Evolutionary conservation across 768 basidiomycete species (phyloP).

Genomic region (Termitomyces sp.): DNA sequence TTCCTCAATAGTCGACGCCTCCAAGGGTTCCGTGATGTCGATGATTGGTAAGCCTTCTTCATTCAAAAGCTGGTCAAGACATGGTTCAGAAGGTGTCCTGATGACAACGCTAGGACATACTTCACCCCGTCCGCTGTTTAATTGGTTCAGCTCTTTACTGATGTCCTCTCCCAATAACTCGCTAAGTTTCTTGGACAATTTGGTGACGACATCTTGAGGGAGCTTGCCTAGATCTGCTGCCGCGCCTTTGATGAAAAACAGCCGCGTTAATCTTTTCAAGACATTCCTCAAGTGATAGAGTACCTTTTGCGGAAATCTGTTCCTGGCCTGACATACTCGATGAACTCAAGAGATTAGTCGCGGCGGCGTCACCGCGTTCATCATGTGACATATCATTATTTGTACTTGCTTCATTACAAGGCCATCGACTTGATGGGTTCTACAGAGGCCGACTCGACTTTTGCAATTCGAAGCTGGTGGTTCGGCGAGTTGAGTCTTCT

Average conservation of each 20-base stretch:
- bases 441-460: too few relatives aligned
- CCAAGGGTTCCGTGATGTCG: conserved; percentile 63
- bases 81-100: conserved; percentile 16
- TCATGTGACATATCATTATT: neutral
- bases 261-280: neutral
- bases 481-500: neutral
- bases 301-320: neutral
- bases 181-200: conserved; percentile 53
- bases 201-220: conserved; percentile 43
- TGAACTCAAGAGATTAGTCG: too few relatives aligned
- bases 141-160: conserved; percentile 24
- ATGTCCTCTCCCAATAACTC: conserved; percentile 49
- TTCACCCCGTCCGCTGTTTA: conserved; percentile 54
- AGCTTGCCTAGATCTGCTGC: conserved; percentile 24
- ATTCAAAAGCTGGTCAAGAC: conserved; percentile 49
- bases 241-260: conserved; percentile 13
- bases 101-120: conserved; percentile 34
- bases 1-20: conserved; percentile 14
- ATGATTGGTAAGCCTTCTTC: conserved; percentile 79
- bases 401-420: neutral
- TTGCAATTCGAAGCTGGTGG: neutral
- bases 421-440: neutral
- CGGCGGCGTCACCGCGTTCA: neutral
- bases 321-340: neutral
- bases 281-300: neutral